Evolutionary conservation across 2,329 filamentous ascomycete species (phyloP), one percentile per base, ranked within the genome.

Genomic region (Bipolaris zeicola): DNA sequence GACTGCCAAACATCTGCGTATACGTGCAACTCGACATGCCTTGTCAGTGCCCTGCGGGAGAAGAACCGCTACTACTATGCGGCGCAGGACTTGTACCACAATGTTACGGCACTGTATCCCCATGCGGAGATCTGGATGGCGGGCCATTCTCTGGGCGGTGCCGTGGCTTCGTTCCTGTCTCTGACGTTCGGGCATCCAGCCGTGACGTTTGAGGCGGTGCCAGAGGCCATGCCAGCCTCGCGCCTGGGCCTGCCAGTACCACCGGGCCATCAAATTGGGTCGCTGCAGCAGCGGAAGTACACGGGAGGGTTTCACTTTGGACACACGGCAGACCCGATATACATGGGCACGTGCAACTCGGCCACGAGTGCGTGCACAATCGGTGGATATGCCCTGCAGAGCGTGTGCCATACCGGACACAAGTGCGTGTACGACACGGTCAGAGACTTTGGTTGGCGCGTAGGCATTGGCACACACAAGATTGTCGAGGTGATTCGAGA

Each of bases 381-480:
- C 69, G 94, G 88, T 1, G 95, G 95, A 0, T 99, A 98, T 73
- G 93, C 95, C 1, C 85, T 99, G 82, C 92, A 99, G 76, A 90
- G 92, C 11, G 83, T 88, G n/a, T 99, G 95, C 67, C 95, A 98
- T 68, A 90, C 91, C 0, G 95, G 95, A 6, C 84, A 85, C 50
- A 89, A 95, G 73, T 98, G 95, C 69, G 86, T 90, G 0, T 99
- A 96, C 72, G 94, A 99, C 68, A 95, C 95, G 0, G 94, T 98
- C 26, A 87, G 84, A 33, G 92, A 97, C 73, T 89, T 94, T 70
- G 92, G 92, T 8, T 98, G 95, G 91, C 87, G 95, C 33, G 90
- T 96, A 5, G 92, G 91, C 13, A 88, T 96, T 51, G 90, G 91
- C 31, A 96, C 92, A 3, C 95, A 99, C 79, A 91, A 91, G 73